Base-by-base conservation (phyloP, 169 alveolate genomes). In the Plasmodium chabaudi region DNA sequence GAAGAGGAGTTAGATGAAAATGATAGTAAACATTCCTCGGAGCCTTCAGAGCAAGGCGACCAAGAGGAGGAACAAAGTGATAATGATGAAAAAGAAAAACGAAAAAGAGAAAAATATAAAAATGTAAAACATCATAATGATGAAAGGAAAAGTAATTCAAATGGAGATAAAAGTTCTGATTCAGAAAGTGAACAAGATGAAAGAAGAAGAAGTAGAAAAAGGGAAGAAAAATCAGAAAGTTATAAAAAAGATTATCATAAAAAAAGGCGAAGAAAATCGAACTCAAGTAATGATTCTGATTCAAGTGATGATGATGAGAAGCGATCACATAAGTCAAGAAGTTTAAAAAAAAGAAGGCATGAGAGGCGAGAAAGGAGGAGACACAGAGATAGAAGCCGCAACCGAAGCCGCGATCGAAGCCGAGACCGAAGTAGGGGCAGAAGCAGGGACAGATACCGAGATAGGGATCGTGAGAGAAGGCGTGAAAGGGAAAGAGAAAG, bases 241-340 rank as follows among this genome's bases (percentile, higher is more conserved):
- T 13, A 15, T 12, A 15, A 15, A 51, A 6, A 15, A 51, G 19
- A 51, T 51, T 51, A 51, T 51, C n/a, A 51, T 51, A 51, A 51
- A 51, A 51, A 51, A 15, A 51, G 19, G 19, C 3, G 59, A 6
- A 12, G 69, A 44, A 56, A 42, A 59, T 55, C 77, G 1, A 44
- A 65, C 25, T 56, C 72, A 27, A 49, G 77, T 27, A 75, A 75
- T 55, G 69, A 13, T 42, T 15, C 72, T 5, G 27, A 79, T 67
- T 79, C 82, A n/a, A 79, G 89, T 17, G 44, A 44, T 21, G 89
- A 46, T 9, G 71, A 65, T 21, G 89, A 79, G 12, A 19, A 69
- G 1, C 60, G n/a, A 25, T 42, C 51, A 27, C 42, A 34, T 34
- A 79, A 56, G 9, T 56, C 82, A 23, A 79, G 79, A 51, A 79